Percentiles rank a stretch among this genome's conserved stretches.
Evolutionary conservation across 148 eudicot genomes (phyloP).

Genomic region (Rhododendron ferrugineum): DNA sequence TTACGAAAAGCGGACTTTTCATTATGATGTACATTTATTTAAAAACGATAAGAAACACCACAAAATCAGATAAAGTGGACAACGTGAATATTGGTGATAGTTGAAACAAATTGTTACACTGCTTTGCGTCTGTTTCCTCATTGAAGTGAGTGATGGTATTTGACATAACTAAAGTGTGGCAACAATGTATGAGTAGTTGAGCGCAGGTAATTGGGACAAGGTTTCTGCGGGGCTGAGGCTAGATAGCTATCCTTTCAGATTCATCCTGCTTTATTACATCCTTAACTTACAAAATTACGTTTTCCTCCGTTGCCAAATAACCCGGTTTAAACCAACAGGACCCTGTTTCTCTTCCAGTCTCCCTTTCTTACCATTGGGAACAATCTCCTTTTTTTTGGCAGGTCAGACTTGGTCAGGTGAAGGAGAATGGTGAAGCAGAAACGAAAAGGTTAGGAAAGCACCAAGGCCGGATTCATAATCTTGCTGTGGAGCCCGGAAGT

Average conservation of each 20-base stretch:
- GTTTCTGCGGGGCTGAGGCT: neutral
- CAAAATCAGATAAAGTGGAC: neutral
- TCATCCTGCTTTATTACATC: neutral
- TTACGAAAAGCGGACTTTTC: neutral
- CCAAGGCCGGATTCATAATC: conserved; percentile 61
- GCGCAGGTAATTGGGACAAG: neutral
- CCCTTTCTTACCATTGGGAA: neutral
- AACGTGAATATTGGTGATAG: neutral
- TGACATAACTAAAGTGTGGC: neutral
- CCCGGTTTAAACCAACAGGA: neutral
- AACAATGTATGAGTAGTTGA: neutral
- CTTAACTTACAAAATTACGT: neutral
- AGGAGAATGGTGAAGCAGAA: conserved; percentile 49
- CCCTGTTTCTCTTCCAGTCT: neutral
- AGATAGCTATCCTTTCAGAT: neutral
- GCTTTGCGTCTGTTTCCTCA: neutral
- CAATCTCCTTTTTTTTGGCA: conserved; percentile 12
- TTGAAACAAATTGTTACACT: neutral
- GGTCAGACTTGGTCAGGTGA: conserved; percentile 62
- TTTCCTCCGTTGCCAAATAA: neutral
- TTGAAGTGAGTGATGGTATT: neutral
- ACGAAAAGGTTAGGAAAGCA: conserved; percentile 65
- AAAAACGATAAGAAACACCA: no score
- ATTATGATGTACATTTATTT: neutral
- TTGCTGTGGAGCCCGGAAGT: conserved; percentile 83